A percentile compares a stretch with the other conserved stretches of the same genome.
Evolutionary conservation across 2,329 filamentous ascomycete genomes (phyloP).

Genomic region (Daldinia sp.): DNA sequence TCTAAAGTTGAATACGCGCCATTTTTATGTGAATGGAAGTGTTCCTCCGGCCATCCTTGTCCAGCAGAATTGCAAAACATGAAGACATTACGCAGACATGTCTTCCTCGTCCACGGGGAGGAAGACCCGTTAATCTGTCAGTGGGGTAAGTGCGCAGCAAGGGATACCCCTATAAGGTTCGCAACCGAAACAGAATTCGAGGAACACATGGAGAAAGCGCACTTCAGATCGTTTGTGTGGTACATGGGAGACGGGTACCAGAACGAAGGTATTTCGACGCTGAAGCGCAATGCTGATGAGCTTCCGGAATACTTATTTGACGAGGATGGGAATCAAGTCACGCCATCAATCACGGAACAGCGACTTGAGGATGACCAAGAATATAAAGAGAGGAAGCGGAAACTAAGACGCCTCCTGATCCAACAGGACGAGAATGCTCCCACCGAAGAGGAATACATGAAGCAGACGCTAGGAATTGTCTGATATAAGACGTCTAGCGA

Average conservation of each 20-base stretch:
- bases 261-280: slow-evolving; percentile 54
- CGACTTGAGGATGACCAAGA: slow-evolving; percentile 62
- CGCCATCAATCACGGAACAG: slow-evolving; percentile 67
- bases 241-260: slow-evolving; percentile 69
- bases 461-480: slow-evolving; percentile 46
- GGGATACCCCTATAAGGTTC: slow-evolving; percentile 40
- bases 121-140: slow-evolving; percentile 48
- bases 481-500: slow-evolving; percentile 22
- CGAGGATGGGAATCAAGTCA: slow-evolving; percentile 66
- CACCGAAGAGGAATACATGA: slow-evolving; percentile 55
- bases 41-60: slow-evolving; percentile 54
- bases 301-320: slow-evolving; percentile 66
- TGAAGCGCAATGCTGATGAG: slow-evolving; percentile 42
- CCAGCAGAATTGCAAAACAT: slow-evolving; percentile 72
- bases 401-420: slow-evolving; percentile 59
- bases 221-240: slow-evolving; percentile 67
- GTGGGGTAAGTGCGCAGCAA: slow-evolving; percentile 58
- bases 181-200: slow-evolving; percentile 53
- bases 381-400: slow-evolving; percentile 58
- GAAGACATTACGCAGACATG: slow-evolving; percentile 67
- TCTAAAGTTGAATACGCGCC: slow-evolving; percentile 60
- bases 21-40: slow-evolving; percentile 71
- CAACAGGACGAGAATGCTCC: slow-evolving; percentile 61
- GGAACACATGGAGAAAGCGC: slow-evolving; percentile 66
- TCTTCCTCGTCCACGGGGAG: slow-evolving; percentile 62